These are phyloP conservation scores for Aphanomyces astaci DNA, from an alignment of 352 stramenopile genomes.

Conservation along the genomic window DNA sequence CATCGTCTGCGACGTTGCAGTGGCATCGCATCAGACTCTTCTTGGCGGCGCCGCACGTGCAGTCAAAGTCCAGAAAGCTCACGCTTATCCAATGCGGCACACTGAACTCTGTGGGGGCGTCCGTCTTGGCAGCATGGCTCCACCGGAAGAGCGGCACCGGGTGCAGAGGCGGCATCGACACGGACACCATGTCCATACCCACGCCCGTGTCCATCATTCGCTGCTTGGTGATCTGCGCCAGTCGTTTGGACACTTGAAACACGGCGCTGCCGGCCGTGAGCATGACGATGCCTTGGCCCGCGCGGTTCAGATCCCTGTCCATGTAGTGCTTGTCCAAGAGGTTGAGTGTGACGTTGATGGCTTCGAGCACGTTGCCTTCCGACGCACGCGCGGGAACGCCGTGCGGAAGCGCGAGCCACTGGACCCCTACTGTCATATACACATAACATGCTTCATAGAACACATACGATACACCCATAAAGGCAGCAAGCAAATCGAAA, in stretches of 20 bases:
- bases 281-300: slow-evolving; percentile 94
- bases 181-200: slow-evolving; percentile 96
- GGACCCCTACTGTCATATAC: slow-evolving; percentile 15
- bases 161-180: slow-evolving; percentile 93
- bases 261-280: slow-evolving; percentile 92
- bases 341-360: slow-evolving; percentile 98
- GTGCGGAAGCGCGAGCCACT: slow-evolving; percentile 50
- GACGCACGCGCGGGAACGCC: slow-evolving; percentile 86
- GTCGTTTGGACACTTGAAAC: slow-evolving; percentile 91
- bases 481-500: too few species aligned
- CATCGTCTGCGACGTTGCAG: slow-evolving; percentile 39
- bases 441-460: too few species aligned
- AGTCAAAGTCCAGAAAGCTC: slow-evolving; percentile 79
- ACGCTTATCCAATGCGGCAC: slow-evolving; percentile 94
- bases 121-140: background rate
- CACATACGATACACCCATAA: too few species aligned
- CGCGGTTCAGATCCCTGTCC: slow-evolving; percentile 92
- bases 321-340: slow-evolving; percentile 98
- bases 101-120: slow-evolving; percentile 67
- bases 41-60: slow-evolving; percentile 32
- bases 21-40: slow-evolving; percentile 30
- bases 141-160: slow-evolving; percentile 97
- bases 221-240: slow-evolving; percentile 95
- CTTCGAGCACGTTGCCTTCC: slow-evolving; percentile 96
- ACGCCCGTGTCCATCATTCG: slow-evolving; percentile 99